Evolutionary conservation across 305 asterid genomes (phyloP).

Genomic region (Solanum aculeatissimum): DNA sequence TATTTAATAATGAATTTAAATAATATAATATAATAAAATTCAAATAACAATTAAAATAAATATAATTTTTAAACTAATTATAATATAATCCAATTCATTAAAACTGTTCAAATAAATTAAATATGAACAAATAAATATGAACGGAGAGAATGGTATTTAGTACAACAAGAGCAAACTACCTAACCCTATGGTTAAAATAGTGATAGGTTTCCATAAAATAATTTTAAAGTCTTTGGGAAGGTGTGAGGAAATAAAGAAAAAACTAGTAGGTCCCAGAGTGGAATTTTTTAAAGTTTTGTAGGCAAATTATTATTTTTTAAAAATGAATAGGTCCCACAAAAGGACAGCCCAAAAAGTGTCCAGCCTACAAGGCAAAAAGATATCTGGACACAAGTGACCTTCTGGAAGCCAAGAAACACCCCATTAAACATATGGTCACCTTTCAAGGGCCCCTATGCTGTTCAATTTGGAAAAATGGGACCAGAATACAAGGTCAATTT

Average conservation of each 20-base stretch:
- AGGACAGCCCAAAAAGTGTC: not conserved
- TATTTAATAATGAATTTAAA: too few relatives aligned
- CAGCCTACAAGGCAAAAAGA: constrained; percentile 7
- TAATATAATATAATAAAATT: too few relatives aligned
- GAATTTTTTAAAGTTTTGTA: not conserved
- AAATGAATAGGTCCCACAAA: not conserved
- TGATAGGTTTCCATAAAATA: not conserved
- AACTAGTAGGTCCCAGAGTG: not conserved
- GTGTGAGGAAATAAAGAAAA: not conserved
- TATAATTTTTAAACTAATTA: too few relatives aligned
- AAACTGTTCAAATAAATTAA: too few relatives aligned
- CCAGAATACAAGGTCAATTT: not conserved
- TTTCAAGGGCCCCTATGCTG: not conserved
- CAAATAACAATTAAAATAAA: too few relatives aligned
- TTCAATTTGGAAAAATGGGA: not conserved
- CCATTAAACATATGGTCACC: not conserved
- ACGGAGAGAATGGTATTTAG: too few relatives aligned
- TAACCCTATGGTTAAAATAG: not conserved
- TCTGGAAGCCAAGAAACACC: constrained; percentile 11
- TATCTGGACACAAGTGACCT: constrained; percentile 16
- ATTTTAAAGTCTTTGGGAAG: not conserved
- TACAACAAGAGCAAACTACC: not conserved
- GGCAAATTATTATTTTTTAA: not conserved
- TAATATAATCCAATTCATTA: too few relatives aligned
- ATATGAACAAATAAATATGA: too few relatives aligned